phyloP scores from a whole-genome alignment of 805 yeast genomes.

The Ogataea neopini region DNA sequence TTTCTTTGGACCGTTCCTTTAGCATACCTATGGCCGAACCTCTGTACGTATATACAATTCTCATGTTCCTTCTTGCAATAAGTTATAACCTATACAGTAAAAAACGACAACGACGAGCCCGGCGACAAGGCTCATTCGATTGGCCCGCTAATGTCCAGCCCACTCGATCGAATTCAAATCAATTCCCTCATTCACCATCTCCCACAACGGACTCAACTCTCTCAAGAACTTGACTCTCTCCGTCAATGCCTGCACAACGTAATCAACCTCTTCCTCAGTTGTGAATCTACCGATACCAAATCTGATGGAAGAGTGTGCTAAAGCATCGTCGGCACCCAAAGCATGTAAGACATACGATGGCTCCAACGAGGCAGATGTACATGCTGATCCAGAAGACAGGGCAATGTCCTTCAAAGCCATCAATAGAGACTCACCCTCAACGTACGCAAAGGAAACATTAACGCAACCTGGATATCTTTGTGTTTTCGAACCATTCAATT shows the following conservation, averaged over 20 bases:
- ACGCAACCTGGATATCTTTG: slow-evolving; percentile 91
- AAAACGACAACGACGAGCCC: not conserved
- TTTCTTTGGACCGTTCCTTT: not conserved
- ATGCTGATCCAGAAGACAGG: slow-evolving; percentile 93
- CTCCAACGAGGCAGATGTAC: slow-evolving; percentile 97
- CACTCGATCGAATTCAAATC: slow-evolving; percentile 92
- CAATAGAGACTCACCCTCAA: slow-evolving; percentile 95
- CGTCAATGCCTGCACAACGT: slow-evolving; percentile 83
- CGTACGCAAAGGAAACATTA: slow-evolving; percentile 93
- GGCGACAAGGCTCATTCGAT: too few relatives aligned
- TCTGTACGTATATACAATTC: not conserved
- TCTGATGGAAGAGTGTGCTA: slow-evolving; percentile 97
- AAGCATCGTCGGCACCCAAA: slow-evolving; percentile 95
- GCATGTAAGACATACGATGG: slow-evolving; percentile 97
- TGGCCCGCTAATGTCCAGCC: slow-evolving; percentile 96
- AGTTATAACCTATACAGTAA: not conserved
- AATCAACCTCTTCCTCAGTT: slow-evolving; percentile 93
- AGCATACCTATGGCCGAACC: not conserved
- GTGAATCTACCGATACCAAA: slow-evolving; percentile 97
- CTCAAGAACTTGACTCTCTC: slow-evolving; percentile 90
- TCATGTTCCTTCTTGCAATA: not conserved
- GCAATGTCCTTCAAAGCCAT: slow-evolving; percentile 99
- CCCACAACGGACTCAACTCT: slow-evolving; percentile 95
- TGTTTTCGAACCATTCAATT: slow-evolving; percentile 78
- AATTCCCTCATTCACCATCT: slow-evolving; percentile 98